These are phyloP conservation scores for Cladophialophora immunda DNA, from an alignment of 2,329 filamentous ascomycete genomes.

Conservation along the genomic window DNA sequence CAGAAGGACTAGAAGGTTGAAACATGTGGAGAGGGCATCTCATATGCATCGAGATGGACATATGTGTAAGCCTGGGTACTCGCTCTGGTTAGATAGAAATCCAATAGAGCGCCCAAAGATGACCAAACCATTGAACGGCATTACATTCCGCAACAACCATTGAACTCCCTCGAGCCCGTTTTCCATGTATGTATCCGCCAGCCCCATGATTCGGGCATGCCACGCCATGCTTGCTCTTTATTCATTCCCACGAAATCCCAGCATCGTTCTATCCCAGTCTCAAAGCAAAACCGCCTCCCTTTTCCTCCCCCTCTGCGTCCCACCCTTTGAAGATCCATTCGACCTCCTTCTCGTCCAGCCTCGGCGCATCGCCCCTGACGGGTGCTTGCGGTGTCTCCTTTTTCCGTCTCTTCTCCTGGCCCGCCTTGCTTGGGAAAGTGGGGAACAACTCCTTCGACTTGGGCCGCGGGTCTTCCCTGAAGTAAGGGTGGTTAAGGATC, in stretches of 20 bases:
- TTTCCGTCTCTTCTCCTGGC: slow-evolving; percentile 80
- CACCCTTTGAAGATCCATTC: slow-evolving; percentile 69
- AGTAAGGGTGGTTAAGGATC: slow-evolving; percentile 83
- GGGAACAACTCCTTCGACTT: slow-evolving; percentile 94
- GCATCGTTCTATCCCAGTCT: slow-evolving; percentile 61
- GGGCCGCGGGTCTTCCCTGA: slow-evolving; percentile 85
- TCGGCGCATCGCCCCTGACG: slow-evolving; percentile 73
- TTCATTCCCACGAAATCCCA: background rate
- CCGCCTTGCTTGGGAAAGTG: slow-evolving; percentile 94
- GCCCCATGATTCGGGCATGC: no score
- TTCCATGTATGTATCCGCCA: background rate
- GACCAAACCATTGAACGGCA: background rate
- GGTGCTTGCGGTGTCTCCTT: slow-evolving; percentile 84
- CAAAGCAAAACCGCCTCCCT: slow-evolving; percentile 67
- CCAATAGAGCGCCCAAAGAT: background rate
- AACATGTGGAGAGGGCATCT: no score
- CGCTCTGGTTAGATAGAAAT: background rate
- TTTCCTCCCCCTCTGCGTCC: slow-evolving; percentile 30
- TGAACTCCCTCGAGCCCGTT: background rate
- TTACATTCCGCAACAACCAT: background rate
- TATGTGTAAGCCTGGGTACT: background rate
- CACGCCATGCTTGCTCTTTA: background rate
- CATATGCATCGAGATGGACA: no score
- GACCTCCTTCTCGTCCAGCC: slow-evolving; percentile 66
- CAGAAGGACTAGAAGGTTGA: no score